These are phyloP conservation scores for Pythium sukuiense DNA, from an alignment of 352 stramenopile genomes.

Conservation along the genomic window DNA sequence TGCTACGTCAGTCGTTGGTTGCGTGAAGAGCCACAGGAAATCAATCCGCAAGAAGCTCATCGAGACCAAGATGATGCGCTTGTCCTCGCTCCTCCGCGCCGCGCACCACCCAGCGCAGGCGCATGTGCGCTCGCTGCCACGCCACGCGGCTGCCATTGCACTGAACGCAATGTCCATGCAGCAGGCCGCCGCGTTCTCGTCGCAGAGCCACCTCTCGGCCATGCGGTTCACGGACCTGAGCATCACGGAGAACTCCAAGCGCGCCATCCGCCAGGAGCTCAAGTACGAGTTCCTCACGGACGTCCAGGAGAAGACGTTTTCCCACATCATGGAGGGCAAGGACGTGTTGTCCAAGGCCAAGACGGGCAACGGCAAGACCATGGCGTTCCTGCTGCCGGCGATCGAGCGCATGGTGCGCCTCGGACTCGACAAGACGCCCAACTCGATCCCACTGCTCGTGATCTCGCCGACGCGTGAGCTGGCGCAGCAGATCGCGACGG, in stretches of 20 bases:
- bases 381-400: conserved; percentile 63
- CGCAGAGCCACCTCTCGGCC: conserved; percentile 22
- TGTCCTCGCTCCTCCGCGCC: conserved; percentile 19
- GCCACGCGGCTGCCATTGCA: neutral
- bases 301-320: conserved; percentile 78
- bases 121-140: neutral
- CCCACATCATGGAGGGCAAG: conserved; percentile 50
- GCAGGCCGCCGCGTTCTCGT: conserved; percentile 9
- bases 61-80: conserved; percentile 15
- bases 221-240: conserved; percentile 26
- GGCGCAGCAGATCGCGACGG: conserved; percentile 88
- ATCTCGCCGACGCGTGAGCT: conserved; percentile 92
- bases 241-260: conserved; percentile 39
- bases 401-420: conserved; percentile 82
- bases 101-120: neutral
- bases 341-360: conserved; percentile 87
- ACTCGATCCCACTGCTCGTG: conserved; percentile 71
- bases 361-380: conserved; percentile 83
- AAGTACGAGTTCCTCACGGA: conserved; percentile 80
- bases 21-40: conserved; percentile 22
- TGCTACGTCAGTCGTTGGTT: conserved; percentile 20
- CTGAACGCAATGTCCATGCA: neutral
- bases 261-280: conserved; percentile 60
- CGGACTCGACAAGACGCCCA: conserved; percentile 17
- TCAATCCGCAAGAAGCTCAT: neutral